Evolutionary conservation across 371 early-diverging fungal genomes (phyloP).

Genomic region (Mucor lusitanicus): DNA sequence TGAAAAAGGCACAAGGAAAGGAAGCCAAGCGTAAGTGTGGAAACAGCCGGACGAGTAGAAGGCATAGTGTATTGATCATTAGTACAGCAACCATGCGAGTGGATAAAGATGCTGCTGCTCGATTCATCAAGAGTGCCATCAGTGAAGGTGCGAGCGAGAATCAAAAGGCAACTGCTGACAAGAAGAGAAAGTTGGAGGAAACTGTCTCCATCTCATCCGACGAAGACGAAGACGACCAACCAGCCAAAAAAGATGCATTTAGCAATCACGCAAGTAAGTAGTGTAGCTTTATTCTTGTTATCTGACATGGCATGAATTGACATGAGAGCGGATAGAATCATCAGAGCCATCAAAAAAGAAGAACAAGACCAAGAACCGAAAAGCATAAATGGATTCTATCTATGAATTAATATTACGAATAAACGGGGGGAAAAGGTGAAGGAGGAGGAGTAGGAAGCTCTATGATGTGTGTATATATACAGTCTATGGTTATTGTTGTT

Average conservation of each 20-base stretch:
- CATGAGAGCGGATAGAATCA: background rate
- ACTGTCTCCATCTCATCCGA: constrained; percentile 8
- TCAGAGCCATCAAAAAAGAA: constrained; percentile 4
- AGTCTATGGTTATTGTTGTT: background rate
- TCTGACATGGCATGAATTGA: background rate
- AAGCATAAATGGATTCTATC: background rate
- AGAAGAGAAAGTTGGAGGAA: constrained; percentile 10
- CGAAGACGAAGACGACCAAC: constrained; percentile 2
- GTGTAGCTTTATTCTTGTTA: background rate
- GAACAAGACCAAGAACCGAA: constrained; percentile 1
- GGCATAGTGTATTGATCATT: background rate
- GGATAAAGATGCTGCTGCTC: constrained; percentile 56
- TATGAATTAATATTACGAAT: background rate
- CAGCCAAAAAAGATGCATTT: constrained; percentile 16
- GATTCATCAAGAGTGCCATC: constrained; percentile 55
- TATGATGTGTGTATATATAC: background rate
- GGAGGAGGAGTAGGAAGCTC: background rate
- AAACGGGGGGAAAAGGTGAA: background rate
- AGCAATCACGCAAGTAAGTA: constrained; percentile 8
- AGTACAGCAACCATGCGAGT: constrained; percentile 45
- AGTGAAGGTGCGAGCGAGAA: background rate
- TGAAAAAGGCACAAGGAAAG: constrained; percentile 44
- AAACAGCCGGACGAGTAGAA: background rate
- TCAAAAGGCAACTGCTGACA: background rate
- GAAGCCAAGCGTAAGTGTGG: constrained; percentile 36